phyloP scores from a whole-genome alignment of 2,329 filamentous ascomycete genomes.

The Chaetomium strumarium region DNA sequence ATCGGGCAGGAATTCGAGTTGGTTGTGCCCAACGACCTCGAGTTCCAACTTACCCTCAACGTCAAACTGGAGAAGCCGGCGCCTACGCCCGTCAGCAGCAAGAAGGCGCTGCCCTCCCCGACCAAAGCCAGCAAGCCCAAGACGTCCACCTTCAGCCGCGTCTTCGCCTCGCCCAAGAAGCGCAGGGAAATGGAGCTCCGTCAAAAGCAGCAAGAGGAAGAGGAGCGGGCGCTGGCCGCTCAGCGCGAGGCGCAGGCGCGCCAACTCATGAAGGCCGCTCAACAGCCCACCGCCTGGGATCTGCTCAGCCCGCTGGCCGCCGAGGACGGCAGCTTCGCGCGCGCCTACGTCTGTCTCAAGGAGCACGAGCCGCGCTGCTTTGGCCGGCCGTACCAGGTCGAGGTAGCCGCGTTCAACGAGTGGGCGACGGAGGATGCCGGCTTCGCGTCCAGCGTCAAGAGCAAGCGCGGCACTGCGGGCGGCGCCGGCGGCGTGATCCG shows the following conservation, averaged over 20 bases:
- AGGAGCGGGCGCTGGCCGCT: constrained; percentile 60
- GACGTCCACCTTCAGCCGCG: constrained; percentile 81
- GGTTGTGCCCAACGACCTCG: constrained; percentile 93
- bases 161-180: constrained; percentile 94
- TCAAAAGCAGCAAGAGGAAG: constrained; percentile 76
- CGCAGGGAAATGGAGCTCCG: constrained; percentile 87
- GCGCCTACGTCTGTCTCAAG: constrained; percentile 88
- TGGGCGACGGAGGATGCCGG: constrained; percentile 86
- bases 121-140: constrained; percentile 64
- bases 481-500: constrained; percentile 51
- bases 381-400: constrained; percentile 78
- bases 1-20: constrained; percentile 98
- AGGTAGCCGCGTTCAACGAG: constrained; percentile 95
- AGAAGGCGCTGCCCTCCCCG: constrained; percentile 48
- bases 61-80: constrained; percentile 85
- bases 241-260: constrained; percentile 60
- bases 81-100: constrained; percentile 20
- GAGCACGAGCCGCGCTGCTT: constrained; percentile 87
- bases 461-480: constrained; percentile 67
- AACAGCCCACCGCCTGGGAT: constrained; percentile 77
- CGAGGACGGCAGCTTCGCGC: constrained; percentile 87
- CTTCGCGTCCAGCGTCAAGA: constrained; percentile 83
- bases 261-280: constrained; percentile 41
- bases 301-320: constrained; percentile 80
- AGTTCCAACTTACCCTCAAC: constrained; percentile 95